phyloP scores from a whole-genome alignment of 2,329 filamentous ascomycete genomes.

The Aureobasidium zeae region DNA sequence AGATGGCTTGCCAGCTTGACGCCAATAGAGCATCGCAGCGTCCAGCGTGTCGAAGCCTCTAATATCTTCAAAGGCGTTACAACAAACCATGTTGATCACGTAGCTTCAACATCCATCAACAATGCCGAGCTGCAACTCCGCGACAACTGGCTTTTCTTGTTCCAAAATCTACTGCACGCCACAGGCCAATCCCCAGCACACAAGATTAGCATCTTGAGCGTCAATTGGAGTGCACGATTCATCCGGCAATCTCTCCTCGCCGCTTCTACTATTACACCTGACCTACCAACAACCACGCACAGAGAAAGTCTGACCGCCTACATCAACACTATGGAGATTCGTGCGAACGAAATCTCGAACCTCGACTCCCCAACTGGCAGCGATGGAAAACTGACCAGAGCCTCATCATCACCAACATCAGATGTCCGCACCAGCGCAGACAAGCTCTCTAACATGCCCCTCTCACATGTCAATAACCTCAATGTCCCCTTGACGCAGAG shows the following conservation, averaged over 20 bases:
- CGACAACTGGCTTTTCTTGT: slow-evolving; percentile 29
- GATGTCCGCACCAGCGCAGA: slow-evolving; percentile 33
- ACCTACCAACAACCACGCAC: background rate
- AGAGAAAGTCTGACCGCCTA: background rate
- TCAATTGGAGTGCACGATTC: slow-evolving; percentile 40
- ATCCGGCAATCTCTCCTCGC: slow-evolving; percentile 26
- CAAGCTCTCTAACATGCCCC: slow-evolving; percentile 29
- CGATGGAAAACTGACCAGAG: slow-evolving; percentile 23
- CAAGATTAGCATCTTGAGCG: slow-evolving; percentile 33
- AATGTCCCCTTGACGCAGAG: background rate
- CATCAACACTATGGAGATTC: slow-evolving; percentile 20
- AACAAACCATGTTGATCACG: slow-evolving; percentile 23
- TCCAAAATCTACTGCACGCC: slow-evolving; percentile 20
- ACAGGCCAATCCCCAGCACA: background rate
- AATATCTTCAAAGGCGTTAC: slow-evolving; percentile 34
- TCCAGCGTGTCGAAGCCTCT: slow-evolving; percentile 31
- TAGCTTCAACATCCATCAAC: slow-evolving; percentile 24
- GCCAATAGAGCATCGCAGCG: slow-evolving; percentile 34
- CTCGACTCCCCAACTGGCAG: slow-evolving; percentile 22
- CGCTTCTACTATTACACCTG: background rate
- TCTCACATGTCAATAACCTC: background rate
- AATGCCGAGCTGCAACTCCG: slow-evolving; percentile 30
- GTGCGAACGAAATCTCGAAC: slow-evolving; percentile 31
- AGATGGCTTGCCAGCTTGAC: slow-evolving; percentile 30
- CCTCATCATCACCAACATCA: slow-evolving; percentile 21